A percentile compares a stretch with the other conserved stretches of the same genome.
Conservation (phyloP, 2,329 filamentous ascomycete genomes). For the Penicillium sp. region DNA sequence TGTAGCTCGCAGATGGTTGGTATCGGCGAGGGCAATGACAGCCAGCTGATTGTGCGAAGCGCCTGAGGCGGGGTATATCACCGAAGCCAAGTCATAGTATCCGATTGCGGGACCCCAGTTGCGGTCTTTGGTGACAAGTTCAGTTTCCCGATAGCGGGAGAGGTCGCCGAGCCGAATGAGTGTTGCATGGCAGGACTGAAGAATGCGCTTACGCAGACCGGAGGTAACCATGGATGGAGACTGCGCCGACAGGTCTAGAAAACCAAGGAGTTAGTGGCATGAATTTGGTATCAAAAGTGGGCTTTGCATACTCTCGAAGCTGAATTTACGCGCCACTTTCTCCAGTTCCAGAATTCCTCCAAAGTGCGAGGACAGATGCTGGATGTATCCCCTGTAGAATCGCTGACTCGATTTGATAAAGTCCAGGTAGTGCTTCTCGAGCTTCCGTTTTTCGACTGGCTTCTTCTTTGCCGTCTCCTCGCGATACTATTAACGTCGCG, state of each 20-base stretch:
- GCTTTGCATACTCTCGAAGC: conserved; percentile 45
- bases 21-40: conserved; percentile 73
- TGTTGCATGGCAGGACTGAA: conserved; percentile 74
- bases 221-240: conserved; percentile 48
- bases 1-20: conserved; percentile 76
- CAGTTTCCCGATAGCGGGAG: conserved; percentile 75
- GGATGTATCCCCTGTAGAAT: conserved; percentile 84
- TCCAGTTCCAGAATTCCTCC: conserved; percentile 58
- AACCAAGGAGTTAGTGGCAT: conserved; percentile 1
- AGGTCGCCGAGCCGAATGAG: conserved; percentile 87
- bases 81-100: conserved; percentile 79
- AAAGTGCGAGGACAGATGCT: conserved; percentile 65
- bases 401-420: conserved; percentile 85
- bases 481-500: conserved; percentile 41
- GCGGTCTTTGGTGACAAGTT: conserved; percentile 68
- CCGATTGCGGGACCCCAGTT: conserved; percentile 77
- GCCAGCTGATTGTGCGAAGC: conserved; percentile 86
- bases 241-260: conserved; percentile 44
- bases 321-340: conserved; percentile 54
- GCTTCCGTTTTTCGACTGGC: conserved; percentile 66
- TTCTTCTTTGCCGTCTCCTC: conserved; percentile 52
- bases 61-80: conserved; percentile 74
- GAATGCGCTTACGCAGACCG: conserved; percentile 58
- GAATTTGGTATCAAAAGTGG: conserved; percentile 8
- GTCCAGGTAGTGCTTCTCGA: conserved; percentile 74